These are phyloP conservation scores for Zymoseptoria pseudotritici DNA, from an alignment of 2,329 filamentous ascomycete species.

Conservation along the genomic window DNA sequence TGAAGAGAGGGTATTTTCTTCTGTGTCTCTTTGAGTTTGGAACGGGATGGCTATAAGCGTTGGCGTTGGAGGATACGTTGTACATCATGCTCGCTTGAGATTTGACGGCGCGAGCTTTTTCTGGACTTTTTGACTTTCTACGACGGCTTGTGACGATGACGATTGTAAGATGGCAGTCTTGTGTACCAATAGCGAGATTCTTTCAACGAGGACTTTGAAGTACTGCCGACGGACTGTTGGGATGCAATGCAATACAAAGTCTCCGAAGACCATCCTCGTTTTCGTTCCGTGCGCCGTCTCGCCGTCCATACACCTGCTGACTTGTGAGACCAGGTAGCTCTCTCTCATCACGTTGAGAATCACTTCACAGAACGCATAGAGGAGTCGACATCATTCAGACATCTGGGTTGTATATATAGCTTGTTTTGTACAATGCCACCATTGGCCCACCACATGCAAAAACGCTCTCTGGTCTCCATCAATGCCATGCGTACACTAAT, in stretches of 20 bases:
- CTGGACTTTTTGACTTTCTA: no score
- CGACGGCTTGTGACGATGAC: neutral
- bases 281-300: neutral
- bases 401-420: neutral
- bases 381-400: neutral
- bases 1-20: neutral
- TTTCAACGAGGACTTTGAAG: neutral
- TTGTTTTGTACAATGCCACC: neutral
- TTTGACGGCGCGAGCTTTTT: neutral
- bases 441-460: neutral
- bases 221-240: neutral
- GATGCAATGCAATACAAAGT: neutral
- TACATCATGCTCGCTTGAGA: neutral
- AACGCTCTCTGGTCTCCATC: neutral
- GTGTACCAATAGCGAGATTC: neutral
- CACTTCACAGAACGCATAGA: no score
- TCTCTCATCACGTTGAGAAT: no score
- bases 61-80: neutral
- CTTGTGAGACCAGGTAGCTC: no score
- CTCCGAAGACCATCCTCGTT: neutral
- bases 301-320: no score
- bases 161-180: neutral
- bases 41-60: neutral
- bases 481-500: constrained; percentile 5
- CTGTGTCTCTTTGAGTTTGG: neutral